Base-by-base conservation (phyloP, 352 stramenopile species). In the Discostella stelligera region DNA sequence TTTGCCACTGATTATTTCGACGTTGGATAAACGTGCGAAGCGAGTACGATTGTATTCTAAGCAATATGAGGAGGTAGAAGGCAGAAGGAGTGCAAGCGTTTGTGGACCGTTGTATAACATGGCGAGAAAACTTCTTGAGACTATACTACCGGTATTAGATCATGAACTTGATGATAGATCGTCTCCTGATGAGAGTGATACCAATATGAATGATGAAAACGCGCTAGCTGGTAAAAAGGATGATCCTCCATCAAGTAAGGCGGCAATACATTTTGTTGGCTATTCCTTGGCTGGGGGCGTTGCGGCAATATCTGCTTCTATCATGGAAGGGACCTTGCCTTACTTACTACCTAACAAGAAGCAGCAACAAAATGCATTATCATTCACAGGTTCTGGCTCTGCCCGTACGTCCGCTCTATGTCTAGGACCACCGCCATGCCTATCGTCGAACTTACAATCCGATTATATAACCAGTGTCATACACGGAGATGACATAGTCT, bases 401-500 rank as follows among this genome's bases (percentile, higher is more conserved):
- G 84, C 32, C 48, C 55, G 83, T 13, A 60, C 82, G 13, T 93
- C 87, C 13, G 85, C 85, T 49, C 55, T 90, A 6, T 77, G 72
- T 14, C 64, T 93, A 7, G 87, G 85, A 11, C 71, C 77, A 44
- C 87, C 87, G 39, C 87, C 87, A 2, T 90, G 80, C 48, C 25
- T 93, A 14, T 90, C 85, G n/a, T 27, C 67, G 27, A 90, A 92
- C 71, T 55, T 93, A 0, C 63, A 83, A 37, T 74, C 82, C 20
- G 77, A 69, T 16, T 90, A 88, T 54, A 79, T 90, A 37, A 89
- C 73, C 21, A 90, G 79, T 0, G 75, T 93, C 32, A 82, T 93
- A 32, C 86, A 88, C 44, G 88, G 88, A 30, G 88, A 93, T 73
- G 88, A 93, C 58, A 63, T 91, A 66, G 70, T 93, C 11, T 85